A percentile compares a stretch with the other conserved stretches of the same genome.
These are phyloP conservation scores for Microsporum audouinii DNA, from an alignment of 2,329 filamentous ascomycete genomes.

Conservation along the genomic window DNA sequence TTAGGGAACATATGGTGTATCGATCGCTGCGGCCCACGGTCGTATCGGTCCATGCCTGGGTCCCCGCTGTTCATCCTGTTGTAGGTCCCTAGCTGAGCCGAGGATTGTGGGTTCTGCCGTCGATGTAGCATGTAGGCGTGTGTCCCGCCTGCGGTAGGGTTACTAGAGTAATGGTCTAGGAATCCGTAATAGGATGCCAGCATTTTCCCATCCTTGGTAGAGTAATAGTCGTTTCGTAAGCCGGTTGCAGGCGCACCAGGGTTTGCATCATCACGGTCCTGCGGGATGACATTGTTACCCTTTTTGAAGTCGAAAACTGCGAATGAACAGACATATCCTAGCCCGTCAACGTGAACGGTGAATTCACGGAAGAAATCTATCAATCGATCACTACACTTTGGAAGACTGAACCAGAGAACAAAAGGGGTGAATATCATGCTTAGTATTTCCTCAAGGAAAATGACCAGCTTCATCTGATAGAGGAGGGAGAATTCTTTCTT, in stretches of 20 bases:
- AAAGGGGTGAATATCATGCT: conserved; percentile 88
- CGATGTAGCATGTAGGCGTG: conserved; percentile 47
- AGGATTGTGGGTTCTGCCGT: conserved; percentile 50
- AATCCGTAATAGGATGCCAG: conserved; percentile 94
- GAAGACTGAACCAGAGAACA: conserved; percentile 74
- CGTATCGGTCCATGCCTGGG: background rate
- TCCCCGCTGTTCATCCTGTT: background rate
- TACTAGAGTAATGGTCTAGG: conserved; percentile 76
- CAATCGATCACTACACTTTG: conserved; percentile 79
- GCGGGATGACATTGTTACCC: conserved; percentile 48
- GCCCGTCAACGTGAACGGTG: conserved; percentile 88
- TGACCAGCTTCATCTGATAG: conserved; percentile 83
- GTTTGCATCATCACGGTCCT: conserved; percentile 25
- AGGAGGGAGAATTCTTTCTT: conserved; percentile 79
- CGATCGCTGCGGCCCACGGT: background rate
- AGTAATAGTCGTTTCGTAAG: conserved; percentile 79
- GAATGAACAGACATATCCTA: conserved; percentile 94
- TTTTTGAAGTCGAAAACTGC: conserved; percentile 96
- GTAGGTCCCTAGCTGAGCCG: background rate
- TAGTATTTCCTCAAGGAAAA: conserved; percentile 84
- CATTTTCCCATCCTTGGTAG: conserved; percentile 95
- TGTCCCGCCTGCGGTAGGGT: conserved; percentile 56
- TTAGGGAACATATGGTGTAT: background rate
- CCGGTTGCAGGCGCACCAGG: conserved; percentile 17
- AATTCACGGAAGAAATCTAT: conserved; percentile 98